These are phyloP conservation scores for Crinitomyces ghanaensis DNA, from an alignment of 805 yeast genomes.

Conservation along the genomic window DNA sequence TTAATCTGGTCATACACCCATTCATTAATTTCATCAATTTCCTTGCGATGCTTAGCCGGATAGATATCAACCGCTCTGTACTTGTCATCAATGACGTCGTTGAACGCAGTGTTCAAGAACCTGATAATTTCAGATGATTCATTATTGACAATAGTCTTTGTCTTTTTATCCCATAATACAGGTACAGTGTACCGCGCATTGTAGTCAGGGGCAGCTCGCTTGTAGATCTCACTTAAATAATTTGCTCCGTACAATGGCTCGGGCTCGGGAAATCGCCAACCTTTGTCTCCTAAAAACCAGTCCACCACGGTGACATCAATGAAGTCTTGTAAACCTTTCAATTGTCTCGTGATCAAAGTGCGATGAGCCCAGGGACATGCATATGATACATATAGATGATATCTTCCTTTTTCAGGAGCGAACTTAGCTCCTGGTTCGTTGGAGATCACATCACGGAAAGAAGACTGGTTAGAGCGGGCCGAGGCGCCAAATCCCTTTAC, in stretches of 20 bases:
- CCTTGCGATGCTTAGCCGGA: conserved; percentile 40
- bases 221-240: conserved; percentile 61
- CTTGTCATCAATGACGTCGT: conserved; percentile 32
- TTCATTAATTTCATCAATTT: conserved; percentile 66
- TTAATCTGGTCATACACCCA: conserved; percentile 81
- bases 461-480: conserved; percentile 13
- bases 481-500: background rate
- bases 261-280: conserved; percentile 69
- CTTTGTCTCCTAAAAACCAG: conserved; percentile 78
- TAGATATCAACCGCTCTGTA: conserved; percentile 46
- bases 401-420: conserved; percentile 67
- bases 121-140: conserved; percentile 86
- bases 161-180: conserved; percentile 80
- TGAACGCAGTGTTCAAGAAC: conserved; percentile 67
- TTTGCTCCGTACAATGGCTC: conserved; percentile 45
- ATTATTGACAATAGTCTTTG: conserved; percentile 75
- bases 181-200: conserved; percentile 86
- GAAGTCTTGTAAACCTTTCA: conserved; percentile 57
- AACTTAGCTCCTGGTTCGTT: conserved; percentile 46
- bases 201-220: conserved; percentile 63
- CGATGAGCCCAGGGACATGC: conserved; percentile 99
- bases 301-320: conserved; percentile 62
- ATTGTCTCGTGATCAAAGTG: conserved; percentile 54
- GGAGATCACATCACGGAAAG: conserved; percentile 55
- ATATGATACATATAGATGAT: conserved; percentile 73